phyloP scores from a whole-genome alignment of 192 early-diverging fungal species.

The Phlyctochytrium arcticum region DNA sequence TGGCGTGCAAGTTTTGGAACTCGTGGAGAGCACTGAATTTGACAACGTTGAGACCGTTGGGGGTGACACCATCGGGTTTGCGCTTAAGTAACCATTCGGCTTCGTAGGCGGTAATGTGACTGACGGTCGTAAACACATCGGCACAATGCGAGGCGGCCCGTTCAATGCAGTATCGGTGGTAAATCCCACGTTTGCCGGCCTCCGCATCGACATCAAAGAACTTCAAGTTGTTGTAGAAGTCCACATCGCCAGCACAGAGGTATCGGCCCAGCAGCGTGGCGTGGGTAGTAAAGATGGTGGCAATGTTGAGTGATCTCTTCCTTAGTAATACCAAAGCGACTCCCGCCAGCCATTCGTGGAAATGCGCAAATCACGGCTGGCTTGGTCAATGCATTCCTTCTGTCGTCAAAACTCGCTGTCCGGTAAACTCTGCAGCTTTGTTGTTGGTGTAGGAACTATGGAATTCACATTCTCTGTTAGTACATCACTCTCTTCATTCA shows the following conservation, averaged over 20 bases:
- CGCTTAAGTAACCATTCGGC: slow-evolving; percentile 89
- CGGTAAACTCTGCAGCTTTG: slow-evolving; percentile 11
- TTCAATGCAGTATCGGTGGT: slow-evolving; percentile 95
- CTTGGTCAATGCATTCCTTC: slow-evolving; percentile 3
- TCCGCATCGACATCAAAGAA: slow-evolving; percentile 93
- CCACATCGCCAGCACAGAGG: slow-evolving; percentile 90
- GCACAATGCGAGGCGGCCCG: slow-evolving; percentile 91
- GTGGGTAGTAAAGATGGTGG: slow-evolving; percentile 96
- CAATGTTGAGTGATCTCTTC: slow-evolving; percentile 80
- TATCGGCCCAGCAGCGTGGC: slow-evolving; percentile 94
- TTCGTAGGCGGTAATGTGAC: slow-evolving; percentile 95
- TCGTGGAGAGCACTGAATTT: slow-evolving; percentile 97
- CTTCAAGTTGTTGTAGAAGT: slow-evolving; percentile 94
- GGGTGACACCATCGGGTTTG: slow-evolving; percentile 94
- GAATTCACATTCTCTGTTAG: no score
- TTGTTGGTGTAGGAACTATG: slow-evolving; percentile 24
- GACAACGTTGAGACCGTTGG: slow-evolving; percentile 93
- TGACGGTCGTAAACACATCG: slow-evolving; percentile 97
- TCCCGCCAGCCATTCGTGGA: slow-evolving; percentile 96
- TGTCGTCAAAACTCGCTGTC: slow-evolving; percentile 6
- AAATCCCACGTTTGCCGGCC: slow-evolving; percentile 94
- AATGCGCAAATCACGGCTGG: slow-evolving; percentile 87
- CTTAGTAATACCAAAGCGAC: slow-evolving; percentile 83
- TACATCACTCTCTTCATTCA: no score
- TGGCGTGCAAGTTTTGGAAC: slow-evolving; percentile 96